A percentile compares a stretch with the other conserved stretches of the same genome.
Conservation (phyloP, 163 green algal genomes). For the Volvox carteri region DNA sequence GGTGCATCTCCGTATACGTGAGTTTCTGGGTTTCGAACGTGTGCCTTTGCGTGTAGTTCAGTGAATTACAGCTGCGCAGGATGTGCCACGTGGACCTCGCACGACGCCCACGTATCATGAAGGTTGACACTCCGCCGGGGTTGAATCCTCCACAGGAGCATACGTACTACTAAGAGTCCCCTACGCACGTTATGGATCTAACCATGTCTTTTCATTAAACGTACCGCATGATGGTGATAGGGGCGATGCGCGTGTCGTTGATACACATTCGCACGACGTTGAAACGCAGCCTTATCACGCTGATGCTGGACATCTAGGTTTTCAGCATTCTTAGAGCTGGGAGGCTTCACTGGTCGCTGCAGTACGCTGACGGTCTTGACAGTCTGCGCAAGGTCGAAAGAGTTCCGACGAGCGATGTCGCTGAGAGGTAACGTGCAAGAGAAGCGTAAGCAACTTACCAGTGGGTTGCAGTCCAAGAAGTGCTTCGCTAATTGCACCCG, state of each 20-base stretch:
- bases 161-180: too few relatives aligned
- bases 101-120: too few relatives aligned
- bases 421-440: not conserved
- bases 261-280: conserved; percentile 52
- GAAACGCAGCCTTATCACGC: conserved; percentile 57
- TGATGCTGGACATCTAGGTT: conserved; percentile 62
- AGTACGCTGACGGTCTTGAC: conserved; percentile 60
- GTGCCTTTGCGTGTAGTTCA: too few relatives aligned
- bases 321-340: conserved; percentile 60
- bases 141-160: too few relatives aligned
- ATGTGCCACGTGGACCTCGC: too few relatives aligned
- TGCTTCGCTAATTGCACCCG: not conserved
- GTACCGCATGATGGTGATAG: conserved; percentile 62
- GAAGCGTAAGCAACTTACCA: not conserved
- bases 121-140: too few relatives aligned
- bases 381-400: conserved; percentile 13
- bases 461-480: conserved; percentile 18
- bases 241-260: not conserved
- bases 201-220: too few relatives aligned
- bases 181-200: too few relatives aligned
- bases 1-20: too few relatives aligned
- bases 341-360: conserved; percentile 18
- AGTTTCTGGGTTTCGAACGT: too few relatives aligned
- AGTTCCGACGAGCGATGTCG: not conserved
- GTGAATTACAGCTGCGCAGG: too few relatives aligned